A percentile compares a stretch with the other conserved stretches of the same genome.
phyloP scores from a whole-genome alignment of 1,139 yeast genomes.

The Saccharomycopsis phalli region DNA sequence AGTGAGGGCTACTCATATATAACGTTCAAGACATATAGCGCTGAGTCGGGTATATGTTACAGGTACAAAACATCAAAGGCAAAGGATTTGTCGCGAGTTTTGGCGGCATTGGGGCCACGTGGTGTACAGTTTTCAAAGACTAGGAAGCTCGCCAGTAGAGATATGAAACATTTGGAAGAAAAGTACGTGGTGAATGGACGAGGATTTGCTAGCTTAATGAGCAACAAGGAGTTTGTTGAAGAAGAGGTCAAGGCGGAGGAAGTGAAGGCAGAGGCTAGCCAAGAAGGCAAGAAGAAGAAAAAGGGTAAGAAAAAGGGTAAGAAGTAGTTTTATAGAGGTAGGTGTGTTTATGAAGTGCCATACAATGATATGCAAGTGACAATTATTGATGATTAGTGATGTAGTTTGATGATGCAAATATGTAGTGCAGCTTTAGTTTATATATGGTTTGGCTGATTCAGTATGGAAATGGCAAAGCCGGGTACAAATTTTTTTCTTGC shows the following conservation, averaged over 20 bases:
- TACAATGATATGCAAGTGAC: no score
- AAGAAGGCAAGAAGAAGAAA: slow-evolving; percentile 18
- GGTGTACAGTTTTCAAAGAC: slow-evolving; percentile 43
- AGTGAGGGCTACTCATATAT: slow-evolving; percentile 29
- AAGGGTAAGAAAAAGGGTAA: slow-evolving; percentile 22
- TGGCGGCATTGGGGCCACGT: slow-evolving; percentile 80
- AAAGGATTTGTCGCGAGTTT: slow-evolving; percentile 71
- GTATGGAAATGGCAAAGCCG: no score
- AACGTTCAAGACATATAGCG: slow-evolving; percentile 63
- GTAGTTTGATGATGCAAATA: no score
- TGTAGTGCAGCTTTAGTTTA: no score
- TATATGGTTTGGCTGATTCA: no score
- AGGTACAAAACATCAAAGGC: slow-evolving; percentile 51
- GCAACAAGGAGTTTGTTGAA: slow-evolving; percentile 30
- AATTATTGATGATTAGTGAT: no score
- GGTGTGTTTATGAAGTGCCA: no score
- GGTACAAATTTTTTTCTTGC: no score
- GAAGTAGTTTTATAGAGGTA: no score
- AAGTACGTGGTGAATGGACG: slow-evolving; percentile 22
- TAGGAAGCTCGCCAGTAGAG: slow-evolving; percentile 17
- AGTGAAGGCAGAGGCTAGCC: slow-evolving; percentile 11
- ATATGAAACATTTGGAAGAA: slow-evolving; percentile 11
- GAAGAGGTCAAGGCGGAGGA: slow-evolving; percentile 22
- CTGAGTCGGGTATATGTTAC: slow-evolving; percentile 60
- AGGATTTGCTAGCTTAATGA: slow-evolving; percentile 28